Evolutionary conservation across 306 rosid species (phyloP), one percentile per base, ranked within the genome.

Genomic region (Cucumis melo): DNA sequence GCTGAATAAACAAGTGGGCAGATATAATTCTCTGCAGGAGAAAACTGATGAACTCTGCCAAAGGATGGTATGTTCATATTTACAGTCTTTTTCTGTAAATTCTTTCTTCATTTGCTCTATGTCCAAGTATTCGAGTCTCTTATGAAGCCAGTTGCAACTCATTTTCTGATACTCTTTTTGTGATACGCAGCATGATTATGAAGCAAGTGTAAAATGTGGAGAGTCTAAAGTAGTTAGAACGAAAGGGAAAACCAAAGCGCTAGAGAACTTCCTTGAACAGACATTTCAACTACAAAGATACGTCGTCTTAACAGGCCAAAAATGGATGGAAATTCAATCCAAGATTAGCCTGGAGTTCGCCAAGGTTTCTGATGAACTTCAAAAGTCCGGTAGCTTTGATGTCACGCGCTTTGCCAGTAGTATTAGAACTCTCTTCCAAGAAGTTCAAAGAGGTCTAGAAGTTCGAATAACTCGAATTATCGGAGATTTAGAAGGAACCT

Each of bases 371-470:
- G 89, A 89, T 77, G 91, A 89, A 85, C 85, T 90, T 84, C 85
- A 82, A 17, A 87, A 87, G 82, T 86, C 84, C n/a, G 81, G 82
- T 8, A 89, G 92, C 65, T 89, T 90, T 15, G 96, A 92, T 87
- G 83, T 89, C 87, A 89, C 83, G 42, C 81, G 96, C 38, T 92
- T 94, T 80, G 87, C 91, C 17, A 90, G 87, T 48, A 84, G 89
- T 34, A 81, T 88, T 65, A 88, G 78, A 46, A 86, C 88, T n/a
- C 83, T 91, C 78, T 87, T 90, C 77, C 93, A 90, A 58, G 93
- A 94, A 83, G 95, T 92, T 50, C 99, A 94, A 77, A 92, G 91
- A 85, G 99, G 99, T 59, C 86, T 94, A 15, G 97, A 92, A 81
- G 92, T 92, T 82, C 81, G 93, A 46, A 92, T 95, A 36, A 85